Conservation (phyloP, 202 grass and related monocot species). For the Thinopyrum obtusiflorum region DNA sequence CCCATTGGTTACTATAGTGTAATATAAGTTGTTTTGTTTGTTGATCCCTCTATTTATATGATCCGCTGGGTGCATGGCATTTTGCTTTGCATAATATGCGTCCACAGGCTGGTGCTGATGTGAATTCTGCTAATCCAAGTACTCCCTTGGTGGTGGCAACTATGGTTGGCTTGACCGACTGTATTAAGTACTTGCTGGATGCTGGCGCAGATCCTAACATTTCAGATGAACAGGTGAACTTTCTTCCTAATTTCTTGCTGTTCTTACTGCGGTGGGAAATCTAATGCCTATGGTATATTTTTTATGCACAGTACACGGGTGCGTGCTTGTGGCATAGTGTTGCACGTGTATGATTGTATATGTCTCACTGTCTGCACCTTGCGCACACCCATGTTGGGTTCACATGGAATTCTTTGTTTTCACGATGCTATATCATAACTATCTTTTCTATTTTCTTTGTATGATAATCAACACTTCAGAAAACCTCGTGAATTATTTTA, state of each 20-base stretch:
- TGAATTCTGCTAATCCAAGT: constrained; percentile 11
- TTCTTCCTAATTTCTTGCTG: background rate
- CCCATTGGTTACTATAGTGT: background rate
- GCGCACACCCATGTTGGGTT: background rate
- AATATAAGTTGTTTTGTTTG: background rate
- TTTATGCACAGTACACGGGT: background rate
- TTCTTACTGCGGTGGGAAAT: background rate
- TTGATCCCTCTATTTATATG: background rate
- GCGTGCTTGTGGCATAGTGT: background rate
- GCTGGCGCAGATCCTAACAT: background rate
- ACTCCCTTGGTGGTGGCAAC: constrained; percentile 20
- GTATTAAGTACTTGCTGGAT: constrained; percentile 18
- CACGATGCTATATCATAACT: background rate
- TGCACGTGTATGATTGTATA: background rate
- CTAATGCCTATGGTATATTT: background rate
- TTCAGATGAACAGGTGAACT: background rate
- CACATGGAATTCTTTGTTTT: background rate
- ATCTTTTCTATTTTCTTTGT: background rate
- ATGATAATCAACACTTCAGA: background rate
- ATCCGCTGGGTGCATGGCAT: background rate
- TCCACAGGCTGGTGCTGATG: background rate
- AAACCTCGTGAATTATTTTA: background rate
- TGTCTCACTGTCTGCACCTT: background rate
- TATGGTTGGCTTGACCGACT: background rate
- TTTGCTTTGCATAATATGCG: background rate